Evolutionary conservation across 2,329 filamentous ascomycete species (phyloP).

Genomic region (Claviceps africana): DNA sequence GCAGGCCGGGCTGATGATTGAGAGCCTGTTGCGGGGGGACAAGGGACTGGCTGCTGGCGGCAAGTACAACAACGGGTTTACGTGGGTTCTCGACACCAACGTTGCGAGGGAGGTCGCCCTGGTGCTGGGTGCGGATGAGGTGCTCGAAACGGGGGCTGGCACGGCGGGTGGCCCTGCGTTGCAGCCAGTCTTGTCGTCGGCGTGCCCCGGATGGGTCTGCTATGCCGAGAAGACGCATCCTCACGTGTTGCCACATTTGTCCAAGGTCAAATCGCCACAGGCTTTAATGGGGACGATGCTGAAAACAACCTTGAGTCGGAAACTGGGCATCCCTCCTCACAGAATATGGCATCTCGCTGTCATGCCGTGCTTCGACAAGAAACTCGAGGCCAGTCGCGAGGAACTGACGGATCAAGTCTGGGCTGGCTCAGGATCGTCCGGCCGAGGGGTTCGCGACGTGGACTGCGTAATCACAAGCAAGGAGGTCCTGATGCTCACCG

Average conservation of each 20-base stretch:
- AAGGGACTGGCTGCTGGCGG: constrained; percentile 58
- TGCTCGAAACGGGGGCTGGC: constrained; percentile 24
- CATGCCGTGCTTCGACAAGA: constrained; percentile 99
- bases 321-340: constrained; percentile 56
- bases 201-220: constrained; percentile 96
- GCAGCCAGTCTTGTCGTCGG: constrained; percentile 66
- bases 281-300: constrained; percentile 79
- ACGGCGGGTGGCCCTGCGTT: constrained; percentile 10
- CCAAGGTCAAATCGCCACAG: constrained; percentile 84
- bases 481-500: constrained; percentile 80
- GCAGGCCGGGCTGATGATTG: constrained; percentile 69
- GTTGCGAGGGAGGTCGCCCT: constrained; percentile 67
- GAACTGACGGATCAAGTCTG: constrained; percentile 77
- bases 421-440: constrained; percentile 36
- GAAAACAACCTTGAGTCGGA: constrained; percentile 69
- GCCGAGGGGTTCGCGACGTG: constrained; percentile 62
- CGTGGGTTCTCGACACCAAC: constrained; percentile 86
- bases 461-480: constrained; percentile 97
- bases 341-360: constrained; percentile 89
- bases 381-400: constrained; percentile 84
- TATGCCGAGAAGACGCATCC: constrained; percentile 98
- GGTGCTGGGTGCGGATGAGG: constrained; percentile 65
- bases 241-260: constrained; percentile 81
- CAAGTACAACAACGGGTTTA: constrained; percentile 60
- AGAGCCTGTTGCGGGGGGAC: constrained; percentile 57